Evolutionary conservation across 2,329 filamentous ascomycete species (phyloP).

Genomic region (Colletotrichum graminicola): DNA sequence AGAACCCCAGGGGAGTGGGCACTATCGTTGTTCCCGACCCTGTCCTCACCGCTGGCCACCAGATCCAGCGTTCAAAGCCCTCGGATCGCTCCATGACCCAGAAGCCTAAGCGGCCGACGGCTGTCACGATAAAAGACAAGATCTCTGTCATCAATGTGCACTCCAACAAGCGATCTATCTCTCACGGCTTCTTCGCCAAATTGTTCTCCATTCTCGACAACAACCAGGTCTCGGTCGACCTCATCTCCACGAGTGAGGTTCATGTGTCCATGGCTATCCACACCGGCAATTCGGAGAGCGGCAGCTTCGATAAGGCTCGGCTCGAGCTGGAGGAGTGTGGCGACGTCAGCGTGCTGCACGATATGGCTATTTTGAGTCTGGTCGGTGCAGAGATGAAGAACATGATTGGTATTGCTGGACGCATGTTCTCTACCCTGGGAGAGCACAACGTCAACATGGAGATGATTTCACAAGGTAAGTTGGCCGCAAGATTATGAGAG

Average conservation of each 20-base stretch:
- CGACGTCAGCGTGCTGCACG: constrained; percentile 87
- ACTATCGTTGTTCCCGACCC: constrained; percentile 87
- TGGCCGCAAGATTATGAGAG: constrained; percentile 59
- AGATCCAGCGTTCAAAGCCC: constrained; percentile 66
- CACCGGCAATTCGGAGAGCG: constrained; percentile 74
- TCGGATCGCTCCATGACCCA: constrained; percentile 58
- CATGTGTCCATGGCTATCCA: constrained; percentile 98
- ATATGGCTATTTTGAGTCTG: constrained; percentile 96
- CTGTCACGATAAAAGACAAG: constrained; percentile 96
- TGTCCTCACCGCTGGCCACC: constrained; percentile 65
- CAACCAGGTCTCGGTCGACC: constrained; percentile 89
- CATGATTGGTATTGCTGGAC: constrained; percentile 92
- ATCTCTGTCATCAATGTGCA: constrained; percentile 98
- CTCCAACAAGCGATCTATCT: constrained; percentile 95
- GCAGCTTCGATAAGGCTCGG: constrained; percentile 75
- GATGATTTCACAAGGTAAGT: constrained; percentile 97
- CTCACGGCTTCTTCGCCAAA: constrained; percentile 93
- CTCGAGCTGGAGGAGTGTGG: constrained; percentile 83
- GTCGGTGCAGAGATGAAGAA: constrained; percentile 98
- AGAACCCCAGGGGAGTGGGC: constrained; percentile 83
- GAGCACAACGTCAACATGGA: constrained; percentile 97
- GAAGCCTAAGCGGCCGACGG: constrained; percentile 81
- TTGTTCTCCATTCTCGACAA: constrained; percentile 93
- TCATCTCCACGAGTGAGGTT: constrained; percentile 96
- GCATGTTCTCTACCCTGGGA: constrained; percentile 94